These are phyloP conservation scores for Phylloporus rhodoxanthus DNA, from an alignment of 768 basidiomycete genomes.

Conservation along the genomic window DNA sequence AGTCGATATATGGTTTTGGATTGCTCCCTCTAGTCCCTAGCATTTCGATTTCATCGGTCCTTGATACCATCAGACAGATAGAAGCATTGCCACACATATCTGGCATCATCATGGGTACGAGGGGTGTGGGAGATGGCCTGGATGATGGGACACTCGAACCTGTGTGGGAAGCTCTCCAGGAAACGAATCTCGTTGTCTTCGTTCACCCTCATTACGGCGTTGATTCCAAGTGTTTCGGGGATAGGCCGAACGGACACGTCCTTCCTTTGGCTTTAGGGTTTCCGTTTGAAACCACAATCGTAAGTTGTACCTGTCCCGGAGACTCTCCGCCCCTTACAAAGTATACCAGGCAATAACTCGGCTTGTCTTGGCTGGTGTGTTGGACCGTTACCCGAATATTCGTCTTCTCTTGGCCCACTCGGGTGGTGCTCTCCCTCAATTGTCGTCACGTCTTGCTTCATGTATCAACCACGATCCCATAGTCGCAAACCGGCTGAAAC, in stretches of 20 bases:
- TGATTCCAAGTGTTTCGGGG: slow-evolving; percentile 66
- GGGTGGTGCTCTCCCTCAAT: slow-evolving; percentile 75
- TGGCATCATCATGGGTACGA: slow-evolving; percentile 78
- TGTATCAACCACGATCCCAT: slow-evolving; percentile 83
- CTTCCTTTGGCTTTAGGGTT: slow-evolving; percentile 83
- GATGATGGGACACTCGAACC: slow-evolving; percentile 77
- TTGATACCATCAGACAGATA: slow-evolving; percentile 66
- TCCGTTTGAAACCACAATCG: slow-evolving; percentile 85
- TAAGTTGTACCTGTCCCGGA: slow-evolving; percentile 34
- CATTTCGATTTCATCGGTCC: slow-evolving; percentile 47
- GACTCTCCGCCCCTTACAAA: slow-evolving; percentile 3
- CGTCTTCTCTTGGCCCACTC: slow-evolving; percentile 82
- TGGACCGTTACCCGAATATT: slow-evolving; percentile 74
- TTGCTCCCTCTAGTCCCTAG: slow-evolving; percentile 76
- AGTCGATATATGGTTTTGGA: slow-evolving; percentile 78
- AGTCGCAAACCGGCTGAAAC: slow-evolving; percentile 65
- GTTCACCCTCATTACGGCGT: slow-evolving; percentile 86
- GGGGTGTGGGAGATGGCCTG: slow-evolving; percentile 69
- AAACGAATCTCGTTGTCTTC: slow-evolving; percentile 69
- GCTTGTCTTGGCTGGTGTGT: slow-evolving; percentile 71
- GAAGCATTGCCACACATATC: slow-evolving; percentile 58
- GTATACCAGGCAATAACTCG: slow-evolving; percentile 57
- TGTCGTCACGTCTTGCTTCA: slow-evolving; percentile 79
- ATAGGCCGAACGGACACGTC: slow-evolving; percentile 78
- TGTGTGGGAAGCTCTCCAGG: slow-evolving; percentile 74